Evolutionary conservation across 495 filamentous ascomycete species (phyloP).

Genomic region (Aspergillus egyptiacus): DNA sequence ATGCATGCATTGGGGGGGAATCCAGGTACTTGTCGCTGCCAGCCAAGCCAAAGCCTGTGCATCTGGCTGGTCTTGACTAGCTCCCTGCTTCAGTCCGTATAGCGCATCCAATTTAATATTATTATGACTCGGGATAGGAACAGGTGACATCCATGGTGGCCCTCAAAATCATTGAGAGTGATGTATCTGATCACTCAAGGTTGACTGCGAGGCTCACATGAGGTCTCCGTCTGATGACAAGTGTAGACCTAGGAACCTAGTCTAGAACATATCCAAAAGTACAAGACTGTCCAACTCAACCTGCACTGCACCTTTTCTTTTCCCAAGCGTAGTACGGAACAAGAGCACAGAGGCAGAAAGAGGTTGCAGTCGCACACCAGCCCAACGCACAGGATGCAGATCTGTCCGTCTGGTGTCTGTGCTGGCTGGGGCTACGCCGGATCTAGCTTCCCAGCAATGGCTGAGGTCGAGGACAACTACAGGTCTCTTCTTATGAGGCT

Average conservation of each 20-base stretch:
- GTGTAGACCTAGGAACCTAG: neutral
- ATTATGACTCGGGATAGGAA: too few species aligned
- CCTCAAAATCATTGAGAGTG: neutral
- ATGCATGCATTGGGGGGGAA: slow-evolving; percentile 4
- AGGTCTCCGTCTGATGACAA: neutral
- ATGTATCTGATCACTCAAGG: too few species aligned
- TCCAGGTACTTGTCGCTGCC: slow-evolving; percentile 9
- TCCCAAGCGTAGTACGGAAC: neutral
- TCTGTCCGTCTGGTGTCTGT: slow-evolving; percentile 6
- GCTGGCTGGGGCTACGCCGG: slow-evolving; percentile 2
- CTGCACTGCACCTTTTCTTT: neutral
- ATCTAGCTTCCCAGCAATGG: slow-evolving; percentile 1
- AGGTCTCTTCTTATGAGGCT: neutral
- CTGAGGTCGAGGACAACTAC: neutral
- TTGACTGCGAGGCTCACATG: too few species aligned
- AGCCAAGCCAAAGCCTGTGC: slow-evolving; percentile 7
- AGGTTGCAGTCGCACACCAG: neutral
- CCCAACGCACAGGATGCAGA: slow-evolving; percentile 9
- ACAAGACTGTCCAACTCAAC: neutral
- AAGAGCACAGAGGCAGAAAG: neutral
- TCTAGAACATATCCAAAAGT: neutral
- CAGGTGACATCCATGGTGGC: neutral
- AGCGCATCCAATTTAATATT: too few species aligned
- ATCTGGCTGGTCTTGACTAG: too few species aligned
- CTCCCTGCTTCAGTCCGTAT: too few species aligned